Percentiles rank a stretch among this genome's conserved stretches.
Evolutionary conservation across 495 filamentous ascomycete genomes (phyloP).

Genomic region (Xylaria palmicola): DNA sequence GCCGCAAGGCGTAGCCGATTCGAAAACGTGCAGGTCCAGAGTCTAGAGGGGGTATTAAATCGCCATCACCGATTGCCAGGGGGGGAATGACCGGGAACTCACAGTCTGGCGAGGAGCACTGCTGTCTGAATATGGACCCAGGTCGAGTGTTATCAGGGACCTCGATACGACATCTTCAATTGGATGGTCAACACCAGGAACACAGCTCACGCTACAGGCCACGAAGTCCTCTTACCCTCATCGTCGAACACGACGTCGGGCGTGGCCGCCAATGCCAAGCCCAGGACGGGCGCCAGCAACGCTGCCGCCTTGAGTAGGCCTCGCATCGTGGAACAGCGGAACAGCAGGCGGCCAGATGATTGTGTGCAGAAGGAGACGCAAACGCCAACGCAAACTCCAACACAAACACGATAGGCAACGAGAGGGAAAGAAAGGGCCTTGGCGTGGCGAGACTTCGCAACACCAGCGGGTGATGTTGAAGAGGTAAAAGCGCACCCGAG

Average conservation of each 20-base stretch:
- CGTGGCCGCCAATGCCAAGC: slow-evolving; percentile 15
- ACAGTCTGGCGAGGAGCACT: slow-evolving; percentile 16
- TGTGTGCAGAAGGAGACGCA: not conserved
- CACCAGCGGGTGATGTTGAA: slow-evolving; percentile 11
- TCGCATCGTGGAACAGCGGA: slow-evolving; percentile 33
- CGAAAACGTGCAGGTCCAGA: slow-evolving; percentile 34
- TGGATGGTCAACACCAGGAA: not conserved
- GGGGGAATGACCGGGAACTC: slow-evolving; percentile 15
- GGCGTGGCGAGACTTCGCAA: slow-evolving; percentile 22
- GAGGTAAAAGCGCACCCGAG: not conserved
- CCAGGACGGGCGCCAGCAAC: slow-evolving; percentile 34
- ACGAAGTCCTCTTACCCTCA: slow-evolving; percentile 5
- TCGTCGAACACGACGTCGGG: not conserved
- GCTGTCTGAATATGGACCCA: slow-evolving; percentile 10
- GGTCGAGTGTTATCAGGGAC: slow-evolving; percentile 25
- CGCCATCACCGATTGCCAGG: not conserved
- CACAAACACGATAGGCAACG: not conserved
- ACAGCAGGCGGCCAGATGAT: slow-evolving; percentile 18
- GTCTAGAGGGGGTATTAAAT: slow-evolving; percentile 20
- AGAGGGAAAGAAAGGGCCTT: slow-evolving; percentile 13
- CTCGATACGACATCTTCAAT: slow-evolving; percentile 3
- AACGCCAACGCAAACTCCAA: too few species aligned
- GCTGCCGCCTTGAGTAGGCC: slow-evolving; percentile 28
- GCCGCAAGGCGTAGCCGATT: slow-evolving; percentile 36
- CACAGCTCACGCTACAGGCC: not conserved